Conservation (phyloP, 257 asterid genomes). For the Vinca minor region DNA sequence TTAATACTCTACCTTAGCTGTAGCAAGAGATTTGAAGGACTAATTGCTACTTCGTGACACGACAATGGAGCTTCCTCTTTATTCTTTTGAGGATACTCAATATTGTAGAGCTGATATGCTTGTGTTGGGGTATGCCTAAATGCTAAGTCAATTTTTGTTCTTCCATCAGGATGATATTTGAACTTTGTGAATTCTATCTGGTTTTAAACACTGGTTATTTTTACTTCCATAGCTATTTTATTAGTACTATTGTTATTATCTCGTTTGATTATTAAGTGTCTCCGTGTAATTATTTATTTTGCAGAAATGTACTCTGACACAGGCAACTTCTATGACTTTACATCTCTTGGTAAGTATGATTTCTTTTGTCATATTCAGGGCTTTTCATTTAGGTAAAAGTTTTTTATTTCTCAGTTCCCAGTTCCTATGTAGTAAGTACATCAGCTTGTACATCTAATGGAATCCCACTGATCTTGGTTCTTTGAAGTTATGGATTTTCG, state of each 20-base stretch:
- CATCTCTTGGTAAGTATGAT: conserved; percentile 64
- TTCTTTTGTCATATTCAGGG: background rate
- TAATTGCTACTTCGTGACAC: background rate
- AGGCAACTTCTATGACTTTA: conserved; percentile 88
- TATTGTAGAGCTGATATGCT: background rate
- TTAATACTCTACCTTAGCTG: no score
- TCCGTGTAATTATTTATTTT: conserved; percentile 9
- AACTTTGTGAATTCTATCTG: background rate
- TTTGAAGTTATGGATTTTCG: background rate
- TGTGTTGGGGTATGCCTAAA: background rate
- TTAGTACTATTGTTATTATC: background rate
- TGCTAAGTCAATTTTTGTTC: background rate
- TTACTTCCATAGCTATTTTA: background rate
- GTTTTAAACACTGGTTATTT: background rate
- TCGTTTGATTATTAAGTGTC: no score
- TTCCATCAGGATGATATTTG: conserved; percentile 1
- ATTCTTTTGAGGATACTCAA: background rate
- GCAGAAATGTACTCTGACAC: conserved; percentile 77
- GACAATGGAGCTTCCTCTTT: background rate
- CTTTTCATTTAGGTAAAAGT: background rate
- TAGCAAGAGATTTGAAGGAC: background rate
- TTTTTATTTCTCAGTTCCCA: no score
- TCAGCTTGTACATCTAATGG: background rate
- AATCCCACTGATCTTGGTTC: no score
- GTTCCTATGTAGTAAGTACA: no score